These are phyloP conservation scores for Termitomyces titanicus DNA, from an alignment of 768 basidiomycete genomes.

Conservation along the genomic window DNA sequence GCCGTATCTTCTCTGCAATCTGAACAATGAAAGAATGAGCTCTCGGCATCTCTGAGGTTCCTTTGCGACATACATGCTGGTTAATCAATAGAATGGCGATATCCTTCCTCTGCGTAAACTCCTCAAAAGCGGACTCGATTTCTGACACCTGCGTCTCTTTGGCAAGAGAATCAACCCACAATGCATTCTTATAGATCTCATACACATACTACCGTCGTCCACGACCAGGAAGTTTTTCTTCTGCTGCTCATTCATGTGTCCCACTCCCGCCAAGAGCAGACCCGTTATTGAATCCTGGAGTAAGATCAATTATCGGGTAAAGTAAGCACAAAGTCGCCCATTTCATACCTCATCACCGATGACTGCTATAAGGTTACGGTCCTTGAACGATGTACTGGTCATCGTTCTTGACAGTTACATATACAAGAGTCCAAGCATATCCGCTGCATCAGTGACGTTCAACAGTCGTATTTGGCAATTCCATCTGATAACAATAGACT, in stretches of 20 bases:
- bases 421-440: neutral
- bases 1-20: conserved; percentile 97
- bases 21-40: conserved; percentile 27
- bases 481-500: conserved; percentile 7
- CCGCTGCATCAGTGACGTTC: neutral
- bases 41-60: neutral
- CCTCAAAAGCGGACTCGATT: conserved; percentile 91
- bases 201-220: conserved; percentile 83
- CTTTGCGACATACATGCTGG: conserved; percentile 76
- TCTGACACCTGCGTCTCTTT: conserved; percentile 87
- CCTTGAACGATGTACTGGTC: conserved; percentile 54
- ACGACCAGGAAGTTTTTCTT: conserved; percentile 99
- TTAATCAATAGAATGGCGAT: conserved; percentile 97
- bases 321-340: neutral
- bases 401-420: conserved; percentile 3
- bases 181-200: neutral
- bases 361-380: conserved; percentile 87
- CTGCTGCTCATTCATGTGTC: conserved; percentile 85
- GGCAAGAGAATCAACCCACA: neutral
- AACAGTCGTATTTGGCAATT: conserved; percentile 3
- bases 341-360: conserved; percentile 90
- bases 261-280: conserved; percentile 90
- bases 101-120: conserved; percentile 92
- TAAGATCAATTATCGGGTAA: conserved; percentile 12
- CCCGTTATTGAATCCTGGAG: conserved; percentile 94